phyloP scores from a whole-genome alignment of 176 grass and related monocot species.

The Lolium perenne region DNA sequence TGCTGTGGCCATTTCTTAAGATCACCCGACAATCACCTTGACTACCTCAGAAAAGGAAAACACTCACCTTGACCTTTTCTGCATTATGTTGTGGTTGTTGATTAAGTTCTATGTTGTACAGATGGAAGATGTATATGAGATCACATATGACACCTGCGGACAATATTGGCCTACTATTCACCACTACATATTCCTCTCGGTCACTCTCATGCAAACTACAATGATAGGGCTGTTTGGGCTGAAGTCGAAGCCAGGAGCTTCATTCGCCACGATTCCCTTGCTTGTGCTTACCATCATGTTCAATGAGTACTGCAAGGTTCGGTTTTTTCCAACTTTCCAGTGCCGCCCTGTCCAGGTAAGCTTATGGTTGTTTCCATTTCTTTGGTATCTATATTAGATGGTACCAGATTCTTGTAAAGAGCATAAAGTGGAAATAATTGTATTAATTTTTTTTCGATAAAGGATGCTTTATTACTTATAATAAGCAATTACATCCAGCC shows the following conservation, averaged over 20 bases:
- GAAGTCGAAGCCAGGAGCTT: slow-evolving; percentile 83
- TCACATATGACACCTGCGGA: slow-evolving; percentile 79
- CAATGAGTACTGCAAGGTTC: slow-evolving; percentile 82
- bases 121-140: slow-evolving; percentile 93
- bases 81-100: slow-evolving; percentile 33
- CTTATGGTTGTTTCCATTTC: neutral
- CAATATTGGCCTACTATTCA: slow-evolving; percentile 83
- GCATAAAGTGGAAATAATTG: neutral
- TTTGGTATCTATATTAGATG: neutral
- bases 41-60: neutral
- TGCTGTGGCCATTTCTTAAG: neutral
- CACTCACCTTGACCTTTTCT: neutral
- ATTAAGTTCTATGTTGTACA: slow-evolving; percentile 39
- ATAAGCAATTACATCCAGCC: no score
- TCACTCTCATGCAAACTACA: slow-evolving; percentile 77
- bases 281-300: slow-evolving; percentile 68
- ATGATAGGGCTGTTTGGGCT: slow-evolving; percentile 88
- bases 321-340: slow-evolving; percentile 71
- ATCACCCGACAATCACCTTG: neutral
- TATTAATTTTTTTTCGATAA: no score
- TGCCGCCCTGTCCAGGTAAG: slow-evolving; percentile 64
- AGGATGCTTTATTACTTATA: no score
- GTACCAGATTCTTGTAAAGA: neutral
- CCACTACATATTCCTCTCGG: slow-evolving; percentile 72
- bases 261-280: slow-evolving; percentile 68